Evolutionary conservation across 2,329 filamentous ascomycete species (phyloP), one percentile per base, ranked within the genome.

Genomic region (Orbilia oligospora): DNA sequence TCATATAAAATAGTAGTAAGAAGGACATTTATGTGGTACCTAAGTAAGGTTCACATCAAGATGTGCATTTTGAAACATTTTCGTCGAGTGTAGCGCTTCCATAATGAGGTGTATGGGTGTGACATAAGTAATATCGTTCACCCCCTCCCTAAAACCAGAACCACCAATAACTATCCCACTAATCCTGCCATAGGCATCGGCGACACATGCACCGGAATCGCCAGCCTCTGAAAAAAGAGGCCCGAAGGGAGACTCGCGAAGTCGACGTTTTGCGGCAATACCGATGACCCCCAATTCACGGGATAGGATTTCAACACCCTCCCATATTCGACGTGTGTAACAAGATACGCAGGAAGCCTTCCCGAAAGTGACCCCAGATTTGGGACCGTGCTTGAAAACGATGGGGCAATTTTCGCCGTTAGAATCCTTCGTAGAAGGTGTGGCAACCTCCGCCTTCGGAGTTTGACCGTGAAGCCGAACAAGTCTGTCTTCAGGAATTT

Each of bases 41-140:
- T 56, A 56, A n/a, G 14, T 36, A 18, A 56, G 27, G 14, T 56
- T 56, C 27, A 56, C 51, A 56, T 53, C 24, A n/a, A 58, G 55
- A 41, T 24, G 9, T 24, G 55, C 55, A 44, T 41, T 0, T 61
- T n/a, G n/a, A 61, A 61, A 61, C 12, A 24, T 22, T 12, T 24
- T 41, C 2, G 55, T 41, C 36, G 33, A 22, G 5, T 44, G 55
- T 16, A 61, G 5, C 33, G 8, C 18, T 16, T 61, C 36, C 55
- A 44, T 61, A 27, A 61, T 61, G 18, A 41, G 24, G 20, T 41
- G 36, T 16, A 44, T 44, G 5, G 33, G 55, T 61, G 55, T 44
- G 2, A 61, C 55, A 12, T 61, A 61, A 22, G 55, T 61, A 44
- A 61, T 9, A 44, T 61, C 55, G 12, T 2, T 16, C 33, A 41